Percentiles rank a stretch among this genome's conserved stretches.
Evolutionary conservation across 306 rosid species (phyloP).

Genomic region (Vicia faba): DNA sequence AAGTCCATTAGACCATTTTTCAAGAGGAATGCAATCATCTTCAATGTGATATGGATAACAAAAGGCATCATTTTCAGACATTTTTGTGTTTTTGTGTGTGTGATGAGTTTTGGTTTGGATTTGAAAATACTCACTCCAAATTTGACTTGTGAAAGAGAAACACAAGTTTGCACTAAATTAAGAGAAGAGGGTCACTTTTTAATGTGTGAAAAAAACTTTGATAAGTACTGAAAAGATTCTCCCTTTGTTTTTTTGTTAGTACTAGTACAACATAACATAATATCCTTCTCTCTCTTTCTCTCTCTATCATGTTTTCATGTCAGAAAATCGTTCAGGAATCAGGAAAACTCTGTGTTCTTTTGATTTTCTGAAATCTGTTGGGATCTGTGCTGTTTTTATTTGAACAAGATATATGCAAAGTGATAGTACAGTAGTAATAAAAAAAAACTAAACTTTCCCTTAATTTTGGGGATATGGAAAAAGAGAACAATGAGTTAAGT

Average conservation of each 20-base stretch:
- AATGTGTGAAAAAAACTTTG: slow-evolving; percentile 43
- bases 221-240: slow-evolving; percentile 79
- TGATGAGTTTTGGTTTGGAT: background rate
- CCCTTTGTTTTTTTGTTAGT: slow-evolving; percentile 37
- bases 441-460: slow-evolving; percentile 54
- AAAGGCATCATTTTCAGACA: slow-evolving; percentile 54
- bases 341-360: slow-evolving; percentile 67
- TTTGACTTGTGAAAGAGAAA: slow-evolving; percentile 21
- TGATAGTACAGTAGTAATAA: slow-evolving; percentile 20
- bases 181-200: slow-evolving; percentile 42
- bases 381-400: slow-evolving; percentile 73
- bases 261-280: slow-evolving; percentile 2
- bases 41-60: slow-evolving; percentile 62
- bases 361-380: slow-evolving; percentile 73
- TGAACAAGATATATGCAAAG: slow-evolving; percentile 39
- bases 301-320: slow-evolving; percentile 50
- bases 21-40: slow-evolving; percentile 50
- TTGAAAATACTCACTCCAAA: slow-evolving; percentile 21
- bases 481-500: slow-evolving; percentile 35
- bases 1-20: slow-evolving; percentile 47
- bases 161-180: slow-evolving; percentile 35
- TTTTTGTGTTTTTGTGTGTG: slow-evolving; percentile 24
- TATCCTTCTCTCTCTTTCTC: slow-evolving; percentile 29
- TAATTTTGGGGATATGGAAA: slow-evolving; percentile 51
- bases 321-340: slow-evolving; percentile 85